phyloP scores from a whole-genome alignment of 306 rosid genomes.

The Macrotyloma uniflorum region DNA sequence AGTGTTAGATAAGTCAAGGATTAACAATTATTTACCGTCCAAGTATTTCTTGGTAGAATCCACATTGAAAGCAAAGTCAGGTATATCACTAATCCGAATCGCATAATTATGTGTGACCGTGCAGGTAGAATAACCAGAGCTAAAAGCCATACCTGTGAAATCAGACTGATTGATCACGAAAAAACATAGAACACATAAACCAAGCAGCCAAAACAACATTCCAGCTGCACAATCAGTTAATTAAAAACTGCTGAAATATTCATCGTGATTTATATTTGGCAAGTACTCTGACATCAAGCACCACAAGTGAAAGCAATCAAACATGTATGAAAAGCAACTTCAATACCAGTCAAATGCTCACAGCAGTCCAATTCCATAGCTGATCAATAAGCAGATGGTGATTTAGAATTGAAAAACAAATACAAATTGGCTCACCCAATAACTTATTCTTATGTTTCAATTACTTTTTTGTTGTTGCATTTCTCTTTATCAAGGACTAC shows the following conservation, averaged over 20 bases:
- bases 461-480: not conserved
- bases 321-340: conserved; percentile 4
- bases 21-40: conserved; percentile 61
- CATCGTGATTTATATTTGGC: not conserved
- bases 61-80: conserved; percentile 78
- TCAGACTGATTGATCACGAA: conserved; percentile 11
- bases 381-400: not conserved
- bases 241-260: conserved; percentile 8
- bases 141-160: conserved; percentile 90
- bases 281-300: not conserved
- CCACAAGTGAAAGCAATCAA: not conserved
- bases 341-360: conserved; percentile 8
- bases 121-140: conserved; percentile 92
- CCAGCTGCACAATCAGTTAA: not conserved
- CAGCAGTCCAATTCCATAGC: not conserved
- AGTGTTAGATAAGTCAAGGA: conserved; percentile 29
- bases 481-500: not conserved
- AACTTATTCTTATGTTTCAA: conserved; percentile 5
- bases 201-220: not conserved
- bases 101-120: conserved; percentile 72
- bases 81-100: conserved; percentile 72
- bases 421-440: not conserved
- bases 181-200: not conserved
- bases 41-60: conserved; percentile 72
- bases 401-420: not conserved